Conservation (phyloP, 306 rosid species). For the Rosa persica region DNA sequence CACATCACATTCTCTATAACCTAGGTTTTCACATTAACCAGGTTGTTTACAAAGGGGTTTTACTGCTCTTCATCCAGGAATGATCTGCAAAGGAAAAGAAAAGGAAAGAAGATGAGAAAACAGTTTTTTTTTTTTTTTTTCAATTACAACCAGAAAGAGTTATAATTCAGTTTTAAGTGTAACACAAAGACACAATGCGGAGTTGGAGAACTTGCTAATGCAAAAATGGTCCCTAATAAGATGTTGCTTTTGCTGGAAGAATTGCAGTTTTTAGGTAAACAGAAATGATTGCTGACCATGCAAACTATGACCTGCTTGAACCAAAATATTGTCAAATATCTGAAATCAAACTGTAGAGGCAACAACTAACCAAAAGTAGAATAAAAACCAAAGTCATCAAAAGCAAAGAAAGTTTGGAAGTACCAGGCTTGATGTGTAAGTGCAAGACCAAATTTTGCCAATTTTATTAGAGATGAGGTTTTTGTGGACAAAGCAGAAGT, state of each 20-base stretch:
- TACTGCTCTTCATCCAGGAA: slow-evolving; percentile 60
- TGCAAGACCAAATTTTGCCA: slow-evolving; percentile 94
- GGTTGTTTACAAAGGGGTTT: slow-evolving; percentile 37
- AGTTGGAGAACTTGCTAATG: too few relatives aligned
- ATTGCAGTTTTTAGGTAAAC: too few relatives aligned
- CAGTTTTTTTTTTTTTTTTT: neutral
- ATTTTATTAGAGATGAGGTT: slow-evolving; percentile 71
- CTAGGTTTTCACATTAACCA: slow-evolving; percentile 31
- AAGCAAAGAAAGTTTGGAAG: slow-evolving; percentile 21
- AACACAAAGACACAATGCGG: neutral
- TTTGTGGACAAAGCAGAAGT: slow-evolving; percentile 51
- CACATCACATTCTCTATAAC: slow-evolving; percentile 41
- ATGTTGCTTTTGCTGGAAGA: too few relatives aligned
- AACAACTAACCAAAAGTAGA: neutral
- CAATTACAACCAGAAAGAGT: neutral
- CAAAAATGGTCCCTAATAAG: too few relatives aligned
- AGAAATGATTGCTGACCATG: slow-evolving; percentile 44
- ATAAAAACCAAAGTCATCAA: slow-evolving; percentile 19
- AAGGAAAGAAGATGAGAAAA: neutral
- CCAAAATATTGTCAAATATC: slow-evolving; percentile 32
- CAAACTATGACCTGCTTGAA: slow-evolving; percentile 70
- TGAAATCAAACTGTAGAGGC: slow-evolving; percentile 12
- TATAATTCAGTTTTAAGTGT: neutral
- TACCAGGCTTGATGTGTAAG: slow-evolving; percentile 83
- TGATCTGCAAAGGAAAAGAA: slow-evolving; percentile 47